Base-by-base conservation (phyloP, 805 yeast species). In the Millerozyma acaciae region DNA sequence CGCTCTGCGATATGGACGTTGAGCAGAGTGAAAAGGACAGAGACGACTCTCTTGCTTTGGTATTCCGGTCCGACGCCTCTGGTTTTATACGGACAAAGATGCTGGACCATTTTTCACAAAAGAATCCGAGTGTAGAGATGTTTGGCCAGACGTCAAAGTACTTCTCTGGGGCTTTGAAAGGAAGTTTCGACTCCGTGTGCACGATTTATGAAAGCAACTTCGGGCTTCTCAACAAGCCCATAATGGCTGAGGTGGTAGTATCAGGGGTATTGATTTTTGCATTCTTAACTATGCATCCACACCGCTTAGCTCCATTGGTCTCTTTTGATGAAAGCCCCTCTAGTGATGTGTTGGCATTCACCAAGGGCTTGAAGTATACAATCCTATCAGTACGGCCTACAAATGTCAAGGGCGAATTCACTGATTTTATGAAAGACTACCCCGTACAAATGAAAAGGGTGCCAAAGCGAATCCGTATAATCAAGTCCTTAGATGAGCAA, bases 201-300 rank as follows among this genome's bases (percentile, higher is more conserved):
- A n/a, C n/a, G n/a, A n/a, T n/a, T n/a, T n/a, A n/a, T n/a, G n/a
- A n/a, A n/a, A n/a, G n/a, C n/a, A n/a, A n/a, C n/a, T n/a, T n/a
- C n/a, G 22, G 10, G 22, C 22, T 10, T 8, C 22, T 20, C 10
- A 20, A 10, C 10, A 20, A 20, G 22, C 22, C 22, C 8, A 20
- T 8, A 10, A 10, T 10, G 10, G 8, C 22, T 20, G 57, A 50
- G 32, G 28, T 54, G 10, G 21, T 37, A 3, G 26, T 50, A 2
- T 47, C 57, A 5, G 43, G 54, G 4, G 40, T 47, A 21, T 28
- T 57, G 7, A 40, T 57, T 13, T 57, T 46, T 38, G 48, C 63
- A 9, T 62, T 47, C 28, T 34, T 60, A 7, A 60, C 59, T 4
- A 35, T 62, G 4, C 65, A 60, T 38, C 62, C 65, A 3, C 55